Conservation (phyloP, 768 basidiomycete genomes). For the Kwoniella sp. region DNA sequence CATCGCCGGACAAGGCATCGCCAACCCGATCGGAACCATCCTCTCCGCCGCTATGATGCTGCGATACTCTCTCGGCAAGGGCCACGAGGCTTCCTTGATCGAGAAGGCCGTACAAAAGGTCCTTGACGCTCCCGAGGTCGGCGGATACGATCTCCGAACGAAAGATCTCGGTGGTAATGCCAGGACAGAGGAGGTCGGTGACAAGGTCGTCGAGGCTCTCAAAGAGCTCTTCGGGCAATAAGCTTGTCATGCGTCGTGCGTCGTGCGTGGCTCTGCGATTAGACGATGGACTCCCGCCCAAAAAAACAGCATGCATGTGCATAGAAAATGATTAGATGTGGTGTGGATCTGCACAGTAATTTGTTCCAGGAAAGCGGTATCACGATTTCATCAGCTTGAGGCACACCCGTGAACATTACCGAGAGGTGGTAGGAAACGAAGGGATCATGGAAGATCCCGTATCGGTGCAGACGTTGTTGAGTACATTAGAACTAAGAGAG, state of each 20-base stretch:
- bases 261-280: too few relatives aligned
- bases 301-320: too few relatives aligned
- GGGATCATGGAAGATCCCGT: too few relatives aligned
- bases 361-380: too few relatives aligned
- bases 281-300: neutral
- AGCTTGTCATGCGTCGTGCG: neutral
- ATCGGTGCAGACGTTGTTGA: too few relatives aligned
- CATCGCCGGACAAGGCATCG: constrained; percentile 90
- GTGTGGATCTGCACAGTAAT: too few relatives aligned
- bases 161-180: constrained; percentile 82
- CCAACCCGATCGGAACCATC: constrained; percentile 93
- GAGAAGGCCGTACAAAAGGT: constrained; percentile 89
- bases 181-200: constrained; percentile 77
- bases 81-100: constrained; percentile 78
- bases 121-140: constrained; percentile 69
- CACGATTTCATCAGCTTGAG: too few relatives aligned
- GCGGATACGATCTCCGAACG: constrained; percentile 78
- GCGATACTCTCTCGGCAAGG: constrained; percentile 89
- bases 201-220: constrained; percentile 75
- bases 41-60: constrained; percentile 90
- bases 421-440: too few relatives aligned
- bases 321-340: too few relatives aligned
- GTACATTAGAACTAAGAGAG: too few relatives aligned
- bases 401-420: too few relatives aligned
- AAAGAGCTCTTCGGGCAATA: constrained; percentile 61